Evolutionary conservation across 2,329 filamentous ascomycete species (phyloP), one percentile per base, ranked within the genome.

Genomic region (Fusarium bactridioides): DNA sequence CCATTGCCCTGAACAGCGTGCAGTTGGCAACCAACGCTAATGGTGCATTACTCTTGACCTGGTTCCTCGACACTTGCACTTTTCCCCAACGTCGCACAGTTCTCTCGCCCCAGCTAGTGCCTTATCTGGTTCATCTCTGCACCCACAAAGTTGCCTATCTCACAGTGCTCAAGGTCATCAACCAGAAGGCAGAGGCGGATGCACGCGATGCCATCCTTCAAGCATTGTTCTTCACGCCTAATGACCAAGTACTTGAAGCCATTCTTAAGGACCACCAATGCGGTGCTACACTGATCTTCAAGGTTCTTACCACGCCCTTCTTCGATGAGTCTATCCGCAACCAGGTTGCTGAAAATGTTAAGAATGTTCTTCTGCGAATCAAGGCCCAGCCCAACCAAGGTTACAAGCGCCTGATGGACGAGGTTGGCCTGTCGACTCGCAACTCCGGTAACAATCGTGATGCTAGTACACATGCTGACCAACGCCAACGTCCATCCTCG

Each of bases 111-210:
- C 91, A 95, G 75, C 90, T 99, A 29, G 94, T 98, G 21, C 95
- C 96, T 44, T 94, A 97, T 79, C 87, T 99, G 37, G 94, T 98
- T 29, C 94, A 98, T 79, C 88, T 99, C 11, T 98, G 96, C 86
- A 98, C 96, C 1, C 96, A 99, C 86, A 98, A 98, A 86, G 95
- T 99, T 62, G 96, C 96, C 0, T 98, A 98, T 79, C 87, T 98
- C 69, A 99, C 96, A 0, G 95, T 99, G 3, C 86, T 99, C 64
- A 99, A 99, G 85, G 94, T 98, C 56, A 97, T 99, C 82, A 99
- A 99, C 80, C 96, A 99, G 82, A 94, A 97, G 79, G 93, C 95
- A 38, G 96, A 99, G 83, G 88, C 93, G 0, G 95, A 98, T 69
- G 96, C 96, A 7, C 90, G 96, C 18, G 95, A 99, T 78, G 93